phyloP scores from a whole-genome alignment of 176 grass and related monocot genomes.

The Raddia distichophylla region DNA sequence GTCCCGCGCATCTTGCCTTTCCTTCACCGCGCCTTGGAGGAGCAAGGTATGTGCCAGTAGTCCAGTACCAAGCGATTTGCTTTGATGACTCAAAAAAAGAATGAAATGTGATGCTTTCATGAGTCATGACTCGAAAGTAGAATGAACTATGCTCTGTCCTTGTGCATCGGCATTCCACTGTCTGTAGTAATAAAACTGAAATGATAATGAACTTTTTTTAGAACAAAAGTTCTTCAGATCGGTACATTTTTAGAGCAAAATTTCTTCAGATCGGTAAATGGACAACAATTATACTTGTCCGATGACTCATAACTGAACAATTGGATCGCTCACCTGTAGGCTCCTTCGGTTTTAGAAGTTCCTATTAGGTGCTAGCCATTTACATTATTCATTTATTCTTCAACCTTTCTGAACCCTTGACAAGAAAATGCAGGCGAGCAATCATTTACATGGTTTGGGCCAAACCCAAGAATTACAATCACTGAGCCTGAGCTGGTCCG shows the following conservation, averaged over 20 bases:
- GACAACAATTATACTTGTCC: neutral
- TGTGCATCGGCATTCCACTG: neutral
- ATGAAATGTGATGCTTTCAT: too few relatives aligned
- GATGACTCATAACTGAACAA: neutral
- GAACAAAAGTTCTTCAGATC: neutral
- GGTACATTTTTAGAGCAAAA: neutral
- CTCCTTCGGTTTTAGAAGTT: neutral
- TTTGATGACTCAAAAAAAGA: neutral
- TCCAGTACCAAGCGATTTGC: neutral
- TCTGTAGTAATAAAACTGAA: too few relatives aligned
- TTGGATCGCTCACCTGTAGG: neutral
- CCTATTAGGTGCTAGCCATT: neutral
- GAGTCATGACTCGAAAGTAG: too few relatives aligned
- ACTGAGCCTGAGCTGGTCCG: constrained; percentile 49
- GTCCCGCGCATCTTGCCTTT: constrained; percentile 41
- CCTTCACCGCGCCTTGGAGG: constrained; percentile 27
- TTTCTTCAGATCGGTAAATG: neutral
- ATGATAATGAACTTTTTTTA: too few relatives aligned
- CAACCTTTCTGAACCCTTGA: neutral
- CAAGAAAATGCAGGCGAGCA: constrained; percentile 43
- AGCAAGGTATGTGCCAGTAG: constrained; percentile 41
- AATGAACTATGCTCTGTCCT: neutral
- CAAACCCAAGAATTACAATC: constrained; percentile 44
- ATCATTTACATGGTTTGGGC: constrained; percentile 59
- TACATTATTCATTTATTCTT: neutral